Evolutionary conservation across 2,329 filamentous ascomycete genomes (phyloP).

Genomic region (Exophiala mesophila): DNA sequence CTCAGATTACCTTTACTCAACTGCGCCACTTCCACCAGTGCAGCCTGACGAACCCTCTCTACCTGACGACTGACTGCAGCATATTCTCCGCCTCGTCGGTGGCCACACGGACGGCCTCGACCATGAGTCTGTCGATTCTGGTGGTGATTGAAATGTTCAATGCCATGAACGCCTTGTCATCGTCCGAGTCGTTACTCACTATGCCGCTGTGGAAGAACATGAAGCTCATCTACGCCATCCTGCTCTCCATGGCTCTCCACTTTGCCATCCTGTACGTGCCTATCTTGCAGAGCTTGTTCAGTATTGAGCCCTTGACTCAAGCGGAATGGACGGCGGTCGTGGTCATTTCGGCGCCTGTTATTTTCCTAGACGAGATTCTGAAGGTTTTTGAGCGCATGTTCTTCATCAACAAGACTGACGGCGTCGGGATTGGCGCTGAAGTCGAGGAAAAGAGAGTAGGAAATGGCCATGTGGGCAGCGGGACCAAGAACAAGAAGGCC

Average conservation of each 20-base stretch:
- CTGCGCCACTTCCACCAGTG: constrained; percentile 93
- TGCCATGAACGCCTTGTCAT: constrained; percentile 95
- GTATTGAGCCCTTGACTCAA: constrained; percentile 80
- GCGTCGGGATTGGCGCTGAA: not conserved
- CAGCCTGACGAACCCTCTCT: constrained; percentile 56
- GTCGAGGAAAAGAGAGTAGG: constrained; percentile 4
- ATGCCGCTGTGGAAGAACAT: constrained; percentile 97
- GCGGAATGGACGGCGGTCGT: constrained; percentile 90
- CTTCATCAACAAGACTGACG: constrained; percentile 39
- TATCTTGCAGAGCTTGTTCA: constrained; percentile 81
- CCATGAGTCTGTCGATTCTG: constrained; percentile 81
- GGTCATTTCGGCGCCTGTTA: constrained; percentile 81
- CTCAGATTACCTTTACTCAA: constrained; percentile 86
- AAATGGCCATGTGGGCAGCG: constrained; percentile 9
- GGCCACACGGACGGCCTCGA: constrained; percentile 78
- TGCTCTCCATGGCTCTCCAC: constrained; percentile 87
- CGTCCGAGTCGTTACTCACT: constrained; percentile 87
- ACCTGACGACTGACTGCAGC: constrained; percentile 81
- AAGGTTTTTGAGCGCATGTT: constrained; percentile 70
- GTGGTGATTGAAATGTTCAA: constrained; percentile 99
- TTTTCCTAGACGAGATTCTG: constrained; percentile 78
- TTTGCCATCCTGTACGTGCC: constrained; percentile 91
- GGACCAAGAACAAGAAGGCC: constrained; percentile 19
- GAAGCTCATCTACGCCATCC: constrained; percentile 94
- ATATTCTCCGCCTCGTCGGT: constrained; percentile 80